Evolutionary conservation across 75 land plant genomes (phyloP).

Genomic region (Larix kaempferi): DNA sequence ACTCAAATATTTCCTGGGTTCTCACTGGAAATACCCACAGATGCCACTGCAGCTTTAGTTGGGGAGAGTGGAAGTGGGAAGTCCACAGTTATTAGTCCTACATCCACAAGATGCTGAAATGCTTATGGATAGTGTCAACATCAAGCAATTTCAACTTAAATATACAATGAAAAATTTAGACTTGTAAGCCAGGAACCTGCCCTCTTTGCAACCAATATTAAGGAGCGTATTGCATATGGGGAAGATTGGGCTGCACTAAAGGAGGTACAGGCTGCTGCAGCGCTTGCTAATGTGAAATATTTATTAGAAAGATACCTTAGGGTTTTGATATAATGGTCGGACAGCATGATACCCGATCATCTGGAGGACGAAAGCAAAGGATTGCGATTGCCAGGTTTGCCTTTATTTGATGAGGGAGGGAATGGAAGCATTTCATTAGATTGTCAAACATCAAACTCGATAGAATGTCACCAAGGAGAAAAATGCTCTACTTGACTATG

Average conservation of each 20-base stretch:
- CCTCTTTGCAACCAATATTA: slow-evolving; percentile 25
- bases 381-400: no score
- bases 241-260: slow-evolving; percentile 9
- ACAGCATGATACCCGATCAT: no score
- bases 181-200: background rate
- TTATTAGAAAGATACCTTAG: no score
- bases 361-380: no score
- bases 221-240: slow-evolving; percentile 5
- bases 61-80: slow-evolving; percentile 49
- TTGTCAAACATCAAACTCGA: no score
- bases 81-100: slow-evolving; percentile 37
- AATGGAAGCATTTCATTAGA: no score
- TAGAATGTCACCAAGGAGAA: no score
- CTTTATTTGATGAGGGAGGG: no score
- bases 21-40: slow-evolving; percentile 20
- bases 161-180: slow-evolving; percentile 35
- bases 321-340: no score
- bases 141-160: slow-evolving; percentile 23
- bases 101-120: slow-evolving; percentile 29
- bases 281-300: no score
- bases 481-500: no score
- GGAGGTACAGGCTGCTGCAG: no score
- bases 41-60: slow-evolving; percentile 32
- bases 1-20: slow-evolving; percentile 26
- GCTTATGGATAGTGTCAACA: slow-evolving; percentile 31